Conservation (phyloP, 371 early-diverging fungal genomes). For the Polyrhizophydium stewartii region DNA sequence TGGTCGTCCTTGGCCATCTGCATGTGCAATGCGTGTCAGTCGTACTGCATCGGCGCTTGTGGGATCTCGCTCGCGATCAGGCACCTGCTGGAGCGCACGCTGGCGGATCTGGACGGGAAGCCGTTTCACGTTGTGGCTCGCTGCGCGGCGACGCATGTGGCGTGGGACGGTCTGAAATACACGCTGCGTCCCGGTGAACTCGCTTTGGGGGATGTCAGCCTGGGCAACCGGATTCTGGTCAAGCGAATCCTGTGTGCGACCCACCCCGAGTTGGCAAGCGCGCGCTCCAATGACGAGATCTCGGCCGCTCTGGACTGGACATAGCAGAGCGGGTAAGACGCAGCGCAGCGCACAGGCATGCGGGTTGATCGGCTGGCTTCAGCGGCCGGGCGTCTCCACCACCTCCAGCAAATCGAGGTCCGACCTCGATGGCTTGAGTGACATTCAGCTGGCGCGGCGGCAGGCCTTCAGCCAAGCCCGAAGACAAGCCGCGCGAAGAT, state of each 20-base stretch:
- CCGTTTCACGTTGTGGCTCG: conserved; percentile 85
- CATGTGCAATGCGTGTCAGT: neutral
- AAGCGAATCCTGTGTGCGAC: conserved; percentile 8
- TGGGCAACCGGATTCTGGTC: neutral
- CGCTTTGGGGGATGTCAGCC: conserved; percentile 27
- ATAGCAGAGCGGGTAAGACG: no score
- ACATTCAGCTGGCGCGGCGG: neutral
- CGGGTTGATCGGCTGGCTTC: no score
- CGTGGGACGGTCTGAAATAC: conserved; percentile 87
- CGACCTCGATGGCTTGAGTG: neutral
- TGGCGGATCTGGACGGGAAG: conserved; percentile 73
- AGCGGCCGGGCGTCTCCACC: no score
- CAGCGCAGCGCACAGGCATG: no score
- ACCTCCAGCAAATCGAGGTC: neutral
- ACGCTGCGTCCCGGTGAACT: conserved; percentile 53
- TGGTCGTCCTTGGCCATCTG: conserved; percentile 20
- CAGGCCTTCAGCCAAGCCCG: neutral
- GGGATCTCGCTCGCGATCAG: neutral
- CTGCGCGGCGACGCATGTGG: conserved; percentile 85
- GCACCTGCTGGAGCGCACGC: conserved; percentile 67
- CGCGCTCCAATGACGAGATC: conserved; percentile 73
- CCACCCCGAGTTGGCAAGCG: conserved; percentile 55
- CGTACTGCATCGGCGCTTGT: conserved; percentile 8
- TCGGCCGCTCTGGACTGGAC: conserved; percentile 66
- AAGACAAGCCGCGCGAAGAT: neutral